Conservation (phyloP, 495 filamentous ascomycete genomes). For the Rostrohypoxylon terebratum region DNA sequence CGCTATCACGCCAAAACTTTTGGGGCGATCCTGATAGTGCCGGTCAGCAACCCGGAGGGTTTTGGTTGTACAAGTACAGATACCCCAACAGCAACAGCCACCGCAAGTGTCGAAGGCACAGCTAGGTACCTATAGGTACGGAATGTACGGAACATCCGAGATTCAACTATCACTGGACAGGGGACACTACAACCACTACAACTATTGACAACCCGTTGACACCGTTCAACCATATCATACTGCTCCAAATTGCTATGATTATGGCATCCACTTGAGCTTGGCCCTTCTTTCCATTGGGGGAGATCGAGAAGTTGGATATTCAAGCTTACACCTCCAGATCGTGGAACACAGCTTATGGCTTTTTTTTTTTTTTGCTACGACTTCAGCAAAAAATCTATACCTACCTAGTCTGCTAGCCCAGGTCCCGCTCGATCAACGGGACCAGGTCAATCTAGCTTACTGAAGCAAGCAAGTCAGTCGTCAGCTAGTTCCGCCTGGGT, state of each 20-base stretch:
- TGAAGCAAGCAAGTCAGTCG: slow-evolving; percentile 9
- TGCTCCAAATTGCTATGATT: too few relatives aligned
- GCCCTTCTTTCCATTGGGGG: background rate
- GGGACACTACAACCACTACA: too few relatives aligned
- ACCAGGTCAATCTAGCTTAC: background rate
- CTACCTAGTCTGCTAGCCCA: background rate
- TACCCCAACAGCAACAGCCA: slow-evolving; percentile 46
- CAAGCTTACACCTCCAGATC: slow-evolving; percentile 21
- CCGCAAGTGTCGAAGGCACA: slow-evolving; percentile 1
- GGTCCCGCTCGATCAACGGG: background rate
- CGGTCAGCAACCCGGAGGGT: slow-evolving; percentile 33
- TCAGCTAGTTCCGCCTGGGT: slow-evolving; percentile 12
- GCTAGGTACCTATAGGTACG: slow-evolving; percentile 17
- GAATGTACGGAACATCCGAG: background rate
- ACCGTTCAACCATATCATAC: background rate
- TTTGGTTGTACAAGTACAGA: slow-evolving; percentile 35
- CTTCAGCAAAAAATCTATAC: background rate
- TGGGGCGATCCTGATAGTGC: slow-evolving; percentile 36
- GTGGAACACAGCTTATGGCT: background rate
- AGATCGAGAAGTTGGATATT: slow-evolving; percentile 14
- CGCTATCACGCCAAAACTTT: slow-evolving; percentile 41
- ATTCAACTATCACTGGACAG: slow-evolving; percentile 3
- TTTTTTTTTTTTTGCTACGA: background rate
- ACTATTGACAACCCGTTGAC: background rate
- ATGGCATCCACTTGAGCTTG: background rate